Evolutionary conservation across 176 grass and related monocot species (phyloP).

Genomic region (Saccharum officinarum): DNA sequence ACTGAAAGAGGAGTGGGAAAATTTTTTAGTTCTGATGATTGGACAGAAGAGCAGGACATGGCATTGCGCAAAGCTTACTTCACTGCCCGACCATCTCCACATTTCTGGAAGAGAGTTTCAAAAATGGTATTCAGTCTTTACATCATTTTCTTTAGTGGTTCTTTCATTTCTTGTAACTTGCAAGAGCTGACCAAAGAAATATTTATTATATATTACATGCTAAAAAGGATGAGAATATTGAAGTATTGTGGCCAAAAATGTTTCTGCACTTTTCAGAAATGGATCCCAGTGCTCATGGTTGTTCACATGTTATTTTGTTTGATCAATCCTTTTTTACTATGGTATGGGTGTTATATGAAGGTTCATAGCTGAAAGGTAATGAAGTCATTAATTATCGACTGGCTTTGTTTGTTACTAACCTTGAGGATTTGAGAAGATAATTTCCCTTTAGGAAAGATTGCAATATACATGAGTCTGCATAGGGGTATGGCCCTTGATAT

Average conservation of each 20-base stretch:
- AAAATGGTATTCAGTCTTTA: conserved; percentile 74
- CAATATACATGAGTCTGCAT: background rate
- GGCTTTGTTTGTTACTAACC: background rate
- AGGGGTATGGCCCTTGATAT: too few relatives aligned
- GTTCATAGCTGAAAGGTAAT: background rate
- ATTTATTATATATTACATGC: background rate
- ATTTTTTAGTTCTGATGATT: conserved; percentile 39
- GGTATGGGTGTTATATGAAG: background rate
- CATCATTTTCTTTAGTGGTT: conserved; percentile 7
- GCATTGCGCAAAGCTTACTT: conserved; percentile 70
- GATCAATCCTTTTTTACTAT: background rate
- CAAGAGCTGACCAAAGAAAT: conserved; percentile 13
- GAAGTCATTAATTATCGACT: background rate
- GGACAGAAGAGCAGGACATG: conserved; percentile 79
- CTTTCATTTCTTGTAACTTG: background rate
- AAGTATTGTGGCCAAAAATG: background rate
- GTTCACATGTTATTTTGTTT: background rate
- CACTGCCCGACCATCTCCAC: conserved; percentile 68
- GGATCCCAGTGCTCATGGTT: background rate
- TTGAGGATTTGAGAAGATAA: background rate
- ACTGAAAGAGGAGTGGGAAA: conserved; percentile 28
- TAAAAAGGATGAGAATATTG: background rate
- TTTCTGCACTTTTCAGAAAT: background rate
- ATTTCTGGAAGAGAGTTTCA: conserved; percentile 97
- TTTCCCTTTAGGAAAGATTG: background rate